Evolutionary conservation across 2,329 filamentous ascomycete genomes (phyloP).

Genomic region (Fusarium goolgardi): DNA sequence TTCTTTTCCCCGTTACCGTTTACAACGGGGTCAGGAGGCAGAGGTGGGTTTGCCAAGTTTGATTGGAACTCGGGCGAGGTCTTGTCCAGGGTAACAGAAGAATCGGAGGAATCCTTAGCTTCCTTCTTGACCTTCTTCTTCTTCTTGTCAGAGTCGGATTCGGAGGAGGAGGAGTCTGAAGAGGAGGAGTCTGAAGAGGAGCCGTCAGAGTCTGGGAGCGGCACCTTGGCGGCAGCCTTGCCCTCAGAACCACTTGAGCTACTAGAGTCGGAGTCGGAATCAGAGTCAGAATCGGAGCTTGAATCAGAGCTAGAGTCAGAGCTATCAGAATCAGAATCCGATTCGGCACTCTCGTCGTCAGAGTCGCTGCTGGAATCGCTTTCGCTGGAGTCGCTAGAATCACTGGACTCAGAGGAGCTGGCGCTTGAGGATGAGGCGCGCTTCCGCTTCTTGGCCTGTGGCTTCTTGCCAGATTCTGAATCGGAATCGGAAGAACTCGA

Average conservation of each 20-base stretch:
- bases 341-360: constrained; percentile 52
- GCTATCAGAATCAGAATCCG: constrained; percentile 46
- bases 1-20: constrained; percentile 56
- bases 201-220: constrained; percentile 58
- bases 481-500: constrained; percentile 38
- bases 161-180: constrained; percentile 50
- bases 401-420: constrained; percentile 41
- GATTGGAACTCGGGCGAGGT: constrained; percentile 56
- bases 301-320: constrained; percentile 45
- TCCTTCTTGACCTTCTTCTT: constrained; percentile 38
- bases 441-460: constrained; percentile 65
- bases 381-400: constrained; percentile 46
- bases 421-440: constrained; percentile 43
- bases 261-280: constrained; percentile 51
- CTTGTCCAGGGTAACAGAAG: constrained; percentile 63
- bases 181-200: constrained; percentile 50
- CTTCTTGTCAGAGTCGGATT: constrained; percentile 46
- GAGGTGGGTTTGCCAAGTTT: constrained; percentile 58
- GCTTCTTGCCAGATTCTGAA: constrained; percentile 57
- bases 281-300: constrained; percentile 47
- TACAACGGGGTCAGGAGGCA: constrained; percentile 62
- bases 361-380: constrained; percentile 47
- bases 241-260: constrained; percentile 52
- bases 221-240: constrained; percentile 55
- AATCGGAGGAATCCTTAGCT: constrained; percentile 54